Evolutionary conservation across 306 rosid species (phyloP), one percentile per base, ranked within the genome.

Genomic region (Neltuma alba): DNA sequence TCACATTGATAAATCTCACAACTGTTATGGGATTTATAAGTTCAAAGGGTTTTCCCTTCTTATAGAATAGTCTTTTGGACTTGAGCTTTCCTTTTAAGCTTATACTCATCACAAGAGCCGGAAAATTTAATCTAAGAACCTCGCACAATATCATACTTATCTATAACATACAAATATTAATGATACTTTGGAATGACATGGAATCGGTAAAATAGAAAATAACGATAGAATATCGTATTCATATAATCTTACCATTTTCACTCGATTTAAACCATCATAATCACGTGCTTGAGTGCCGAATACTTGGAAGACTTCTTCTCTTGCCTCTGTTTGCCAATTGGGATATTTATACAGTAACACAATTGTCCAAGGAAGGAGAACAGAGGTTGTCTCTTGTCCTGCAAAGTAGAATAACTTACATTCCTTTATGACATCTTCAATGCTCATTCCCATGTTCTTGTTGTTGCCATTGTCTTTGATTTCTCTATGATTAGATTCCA

Each of bases 331-430:
- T 69, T 85, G 85, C 88, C 86, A 85, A 14, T 64, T 20, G 23
- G 52, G 75, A 47, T 54, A 48, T 45, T 34, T 42, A 1, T 74
- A 54, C 3, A 86, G 18, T 9, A 82, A 31, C 37, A 86, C 52
- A 34, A 82, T 30, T 14, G 82, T 76, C 89, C 89, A 85, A 70
- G 68, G 41, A 6, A 85, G 61, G 18, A 82, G 38, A 14, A 50
- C 74, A 23, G 76, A 65, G n/a, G 89, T 66, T 1, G 82, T 76
- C 37, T 82, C 89, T 65, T 86, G 89, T 4, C 89, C 89, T 0
- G 84, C 89, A 21, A 76, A 31, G 82, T 82, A 86, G 50, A 86
- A 86, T 2, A 80, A 28, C 69, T 82, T 86, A 6, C 83, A 81
- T 67, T 47, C 83, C 80, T 47, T 76, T 2, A 86, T 71, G 14